Percentiles rank a stretch among this genome's conserved stretches.
Conservation (phyloP, 257 asterid species). For the Paraleonurus japonicus region DNA sequence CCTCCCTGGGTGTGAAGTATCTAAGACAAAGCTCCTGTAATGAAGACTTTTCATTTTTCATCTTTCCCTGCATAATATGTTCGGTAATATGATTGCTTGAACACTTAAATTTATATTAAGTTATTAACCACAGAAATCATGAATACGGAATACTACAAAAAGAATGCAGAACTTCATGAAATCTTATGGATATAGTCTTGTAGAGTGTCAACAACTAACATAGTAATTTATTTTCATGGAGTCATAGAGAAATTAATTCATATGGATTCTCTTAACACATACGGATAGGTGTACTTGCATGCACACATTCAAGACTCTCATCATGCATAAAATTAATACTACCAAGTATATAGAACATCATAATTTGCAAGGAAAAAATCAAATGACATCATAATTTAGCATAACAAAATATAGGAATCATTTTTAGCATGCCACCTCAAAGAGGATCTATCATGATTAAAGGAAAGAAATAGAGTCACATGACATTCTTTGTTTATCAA, state of each 20-base stretch:
- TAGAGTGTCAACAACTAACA: background rate
- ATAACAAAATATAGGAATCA: background rate
- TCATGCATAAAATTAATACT: background rate
- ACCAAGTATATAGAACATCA: background rate
- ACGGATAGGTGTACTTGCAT: background rate
- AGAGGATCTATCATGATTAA: background rate
- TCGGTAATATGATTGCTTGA: background rate
- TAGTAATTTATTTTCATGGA: constrained; percentile 11
- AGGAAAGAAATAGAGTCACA: background rate
- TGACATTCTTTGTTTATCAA: background rate
- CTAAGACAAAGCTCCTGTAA: constrained; percentile 63
- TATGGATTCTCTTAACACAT: background rate
- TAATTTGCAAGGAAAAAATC: background rate
- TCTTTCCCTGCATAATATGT: constrained; percentile 49
- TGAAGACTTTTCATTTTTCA: constrained; percentile 36
- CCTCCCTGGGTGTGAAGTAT: constrained; percentile 98
- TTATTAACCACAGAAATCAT: background rate
- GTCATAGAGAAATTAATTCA: background rate
- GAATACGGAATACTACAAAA: background rate
- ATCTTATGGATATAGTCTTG: constrained; percentile 17
- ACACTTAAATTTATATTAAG: background rate
- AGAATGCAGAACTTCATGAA: background rate
- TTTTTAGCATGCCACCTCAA: background rate
- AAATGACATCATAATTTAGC: background rate
- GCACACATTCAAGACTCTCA: background rate